Evolutionary conservation across 1,284 basidiomycete genomes (phyloP), one percentile per base, ranked within the genome.

Genomic region (Cerrena zonata): DNA sequence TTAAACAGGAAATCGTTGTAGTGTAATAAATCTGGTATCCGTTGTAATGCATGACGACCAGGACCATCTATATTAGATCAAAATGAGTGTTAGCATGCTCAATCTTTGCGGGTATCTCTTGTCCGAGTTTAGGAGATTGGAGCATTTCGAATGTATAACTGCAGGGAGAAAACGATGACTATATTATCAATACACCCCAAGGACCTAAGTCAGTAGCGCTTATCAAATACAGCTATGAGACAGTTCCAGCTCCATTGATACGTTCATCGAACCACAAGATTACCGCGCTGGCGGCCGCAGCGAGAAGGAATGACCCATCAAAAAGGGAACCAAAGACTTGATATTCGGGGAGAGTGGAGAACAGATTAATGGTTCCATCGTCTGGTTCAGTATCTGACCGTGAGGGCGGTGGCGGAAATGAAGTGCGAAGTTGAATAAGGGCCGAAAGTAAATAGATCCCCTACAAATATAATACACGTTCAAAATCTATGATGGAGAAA

Each of bases 381-480:
- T 63, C 62, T 2, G 60, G 45, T 11, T 57, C 52, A 40, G 54
- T 56, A 30, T 58, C 62, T 15, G 57, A 62, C 5, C 53, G 55
- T 0, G 61, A 39, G 22, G 70, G 53, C 1, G 75, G 70, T 0
- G 81, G 82, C 3, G 86, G 87, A 62, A 89, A 89, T 4, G 84
- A 82, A 18, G 82, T 81, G 40, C 87, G 83, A 38, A 90, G 71
- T 64, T 90, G 87, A 15, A 89, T 80, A 44, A 89, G 70, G 0
- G 86, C 90, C 1, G 86, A 82, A 22, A 90, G 76, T 36, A 89
- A 76, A 60, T 89, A 90, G 49, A 86, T 86, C 13, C 83, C 84
- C 87, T 89, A 45, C 37, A 39, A 30, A 47, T 23, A 23, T 48
- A 24, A 45, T 30, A 26, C 25, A 44, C 11, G n/a, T 4, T 11